Evolutionary conservation across 139 green algal genomes (phyloP).

Genomic region (Tetradesmus lagerheimii): DNA sequence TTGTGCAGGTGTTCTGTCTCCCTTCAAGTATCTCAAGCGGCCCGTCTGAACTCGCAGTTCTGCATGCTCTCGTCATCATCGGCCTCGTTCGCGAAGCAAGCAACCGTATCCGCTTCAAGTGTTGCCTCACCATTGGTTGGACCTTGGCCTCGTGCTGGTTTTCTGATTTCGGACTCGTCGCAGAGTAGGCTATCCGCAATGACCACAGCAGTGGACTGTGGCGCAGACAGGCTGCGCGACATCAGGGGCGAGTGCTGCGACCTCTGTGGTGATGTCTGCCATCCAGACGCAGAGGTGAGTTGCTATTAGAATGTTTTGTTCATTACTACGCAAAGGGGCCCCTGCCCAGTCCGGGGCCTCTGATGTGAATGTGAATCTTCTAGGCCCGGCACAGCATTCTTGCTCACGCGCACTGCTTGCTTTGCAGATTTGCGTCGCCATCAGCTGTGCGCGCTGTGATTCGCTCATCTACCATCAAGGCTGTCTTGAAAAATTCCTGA

Average conservation of each 20-base stretch:
- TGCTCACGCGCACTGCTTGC: background rate
- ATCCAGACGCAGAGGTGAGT: conserved; percentile 69
- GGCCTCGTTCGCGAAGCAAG: background rate
- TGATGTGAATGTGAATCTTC: background rate
- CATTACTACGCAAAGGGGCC: too few species aligned
- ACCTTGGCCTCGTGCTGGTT: background rate
- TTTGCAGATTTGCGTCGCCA: conserved; percentile 56
- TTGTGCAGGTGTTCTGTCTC: background rate
- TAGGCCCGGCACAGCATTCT: background rate
- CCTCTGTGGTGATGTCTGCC: conserved; percentile 67
- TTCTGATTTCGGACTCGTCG: too few species aligned
- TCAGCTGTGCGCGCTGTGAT: conserved; percentile 70
- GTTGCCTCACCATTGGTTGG: background rate
- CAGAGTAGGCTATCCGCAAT: background rate
- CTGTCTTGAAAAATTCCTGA: conserved; percentile 83
- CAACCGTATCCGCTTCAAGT: background rate
- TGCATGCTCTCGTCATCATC: too few species aligned
- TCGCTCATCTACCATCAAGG: conserved; percentile 79
- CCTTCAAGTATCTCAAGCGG: background rate
- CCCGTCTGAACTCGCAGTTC: background rate
- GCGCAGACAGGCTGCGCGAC: background rate
- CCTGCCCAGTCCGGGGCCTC: too few species aligned
- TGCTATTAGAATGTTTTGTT: background rate
- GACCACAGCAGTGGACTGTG: background rate
- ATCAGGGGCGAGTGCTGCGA: background rate